Base-by-base conservation (phyloP, 2,329 filamentous ascomycete species). In the Pseudocercospora pini-densiflorae region DNA sequence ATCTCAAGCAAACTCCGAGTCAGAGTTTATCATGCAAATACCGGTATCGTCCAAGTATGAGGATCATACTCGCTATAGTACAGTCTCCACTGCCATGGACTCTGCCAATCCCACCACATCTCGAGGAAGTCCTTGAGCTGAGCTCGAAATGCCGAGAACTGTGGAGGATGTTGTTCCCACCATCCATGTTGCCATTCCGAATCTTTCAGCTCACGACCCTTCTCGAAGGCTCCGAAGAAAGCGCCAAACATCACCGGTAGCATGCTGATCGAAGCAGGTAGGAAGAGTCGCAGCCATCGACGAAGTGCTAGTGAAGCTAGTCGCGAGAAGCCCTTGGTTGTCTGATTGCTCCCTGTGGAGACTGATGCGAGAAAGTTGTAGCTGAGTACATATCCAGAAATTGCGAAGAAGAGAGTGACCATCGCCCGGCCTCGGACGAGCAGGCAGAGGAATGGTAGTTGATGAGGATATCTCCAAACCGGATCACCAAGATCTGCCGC, bases 321-420 rank as follows among this genome's bases (percentile, higher is more conserved):
- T 10, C 31, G 9, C 1, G 31, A 33, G 31, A 33, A 33, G 31
- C 31, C 31, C 1, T 33, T 33, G 10, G 31, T 33, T 12, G 31
- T 14, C 2, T 5, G 9, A 12, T 14, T 33, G 31, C 9, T 33
- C 2, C 31, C 9, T 33, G 10, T 10, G 8, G 31, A 33, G 1
- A 60, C 57, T 7, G 67, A 21, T 9, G 55, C 62, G 8, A 69
- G 59, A 7, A 69, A 64, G 62, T 58, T 59, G 43, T 65, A 65
- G 54, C 67, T 69, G 14, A 68, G 36, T 2, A 64, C 68, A 16
- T 68, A 70, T 5, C 68, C 68, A 1, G 68, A 68, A 10, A 70
- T 65, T n/a, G 66, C 66, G 31, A 68, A 70, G 63, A 70, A 70
- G 0, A 68, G 58, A 4, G 63, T 64, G 16, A 70, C 68, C 65